Evolutionary conservation across 1,139 yeast genomes (phyloP), one percentile per base, ranked within the genome.

Genomic region (Sugiyamaella castrensis): DNA sequence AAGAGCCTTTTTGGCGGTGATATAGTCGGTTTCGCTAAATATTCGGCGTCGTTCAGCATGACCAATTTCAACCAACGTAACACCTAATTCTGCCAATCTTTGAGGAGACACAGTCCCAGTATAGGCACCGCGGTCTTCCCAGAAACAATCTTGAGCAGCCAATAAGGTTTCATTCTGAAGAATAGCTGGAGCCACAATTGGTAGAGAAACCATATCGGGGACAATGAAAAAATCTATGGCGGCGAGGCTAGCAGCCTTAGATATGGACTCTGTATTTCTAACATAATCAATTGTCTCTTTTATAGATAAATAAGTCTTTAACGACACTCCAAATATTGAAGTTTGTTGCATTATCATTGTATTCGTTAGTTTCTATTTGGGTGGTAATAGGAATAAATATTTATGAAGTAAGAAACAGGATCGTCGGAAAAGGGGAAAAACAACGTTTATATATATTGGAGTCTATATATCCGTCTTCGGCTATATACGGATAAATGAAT

Each of bases 41-140:
- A 84, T 76, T 58, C 87, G 79, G 79, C 96, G 83, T 79, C 95
- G 85, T 75, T 87, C 96, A 55, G 95, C 87, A 77, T 87, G 96
- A 63, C 96, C 96, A 57, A 88, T 76, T 66, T 87, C 81, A 53
- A 88, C 88, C 87, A 94, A 86, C 55, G 76, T 77, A 57, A 85
- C 89, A 59, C 92, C 92, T 61, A 83, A 73, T 67, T 87, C 95
- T 69, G 82, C 79, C 61, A 87, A 71, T 68, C 84, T 83, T 54
- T 75, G 78, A 47, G 91, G 89, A 13, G 66, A 53, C 66, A 83
- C 77, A 72, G 87, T 95, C 69, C 96, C 96, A 55, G 96, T 87
- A 81, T 67, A 87, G 50, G 96, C 95, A 74, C 96, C 96, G 43
- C 87, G 78, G 50, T 82, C 81, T 76, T 86, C 87, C 69, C 73